Evolutionary conservation across 345 rosid genomes (phyloP).

Genomic region (Aquilaria sinensis): DNA sequence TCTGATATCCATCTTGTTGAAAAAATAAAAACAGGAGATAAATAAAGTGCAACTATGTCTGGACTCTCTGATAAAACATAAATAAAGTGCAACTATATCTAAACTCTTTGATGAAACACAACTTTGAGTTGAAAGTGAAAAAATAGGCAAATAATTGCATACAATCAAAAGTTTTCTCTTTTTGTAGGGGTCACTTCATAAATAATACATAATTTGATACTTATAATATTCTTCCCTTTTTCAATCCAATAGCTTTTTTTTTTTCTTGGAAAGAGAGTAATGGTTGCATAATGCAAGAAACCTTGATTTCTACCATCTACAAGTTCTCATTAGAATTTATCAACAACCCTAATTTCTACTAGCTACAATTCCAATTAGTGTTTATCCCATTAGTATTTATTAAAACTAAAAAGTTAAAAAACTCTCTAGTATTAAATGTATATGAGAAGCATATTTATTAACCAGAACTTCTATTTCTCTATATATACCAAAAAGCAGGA

Average conservation of each 20-base stretch:
- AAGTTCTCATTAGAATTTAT: not conserved
- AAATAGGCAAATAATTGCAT: not conserved
- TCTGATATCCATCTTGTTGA: not conserved
- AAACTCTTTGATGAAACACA: conserved; percentile 11
- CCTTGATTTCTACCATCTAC: not conserved
- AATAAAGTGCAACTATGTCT: not conserved
- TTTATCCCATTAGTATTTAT: too few species aligned
- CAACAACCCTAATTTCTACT: not conserved
- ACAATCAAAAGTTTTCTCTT: conserved; percentile 12
- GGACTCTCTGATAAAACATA: too few species aligned
- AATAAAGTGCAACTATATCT: not conserved
- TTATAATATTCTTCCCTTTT: too few species aligned
- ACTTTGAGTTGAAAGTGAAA: conserved; percentile 19
- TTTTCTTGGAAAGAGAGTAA: not conserved
- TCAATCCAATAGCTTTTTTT: too few species aligned
- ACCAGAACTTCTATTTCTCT: too few species aligned
- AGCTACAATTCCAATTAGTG: too few species aligned
- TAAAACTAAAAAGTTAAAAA: too few species aligned
- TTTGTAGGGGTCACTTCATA: not conserved
- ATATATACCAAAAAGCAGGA: too few species aligned
- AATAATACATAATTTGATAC: too few species aligned
- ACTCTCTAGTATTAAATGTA: too few species aligned
- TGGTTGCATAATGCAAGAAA: not conserved
- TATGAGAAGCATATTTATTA: too few species aligned
- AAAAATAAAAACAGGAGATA: conserved; percentile 22